phyloP scores from a whole-genome alignment of 371 early-diverging fungal species.

The Blyttiomyces sp. region DNA sequence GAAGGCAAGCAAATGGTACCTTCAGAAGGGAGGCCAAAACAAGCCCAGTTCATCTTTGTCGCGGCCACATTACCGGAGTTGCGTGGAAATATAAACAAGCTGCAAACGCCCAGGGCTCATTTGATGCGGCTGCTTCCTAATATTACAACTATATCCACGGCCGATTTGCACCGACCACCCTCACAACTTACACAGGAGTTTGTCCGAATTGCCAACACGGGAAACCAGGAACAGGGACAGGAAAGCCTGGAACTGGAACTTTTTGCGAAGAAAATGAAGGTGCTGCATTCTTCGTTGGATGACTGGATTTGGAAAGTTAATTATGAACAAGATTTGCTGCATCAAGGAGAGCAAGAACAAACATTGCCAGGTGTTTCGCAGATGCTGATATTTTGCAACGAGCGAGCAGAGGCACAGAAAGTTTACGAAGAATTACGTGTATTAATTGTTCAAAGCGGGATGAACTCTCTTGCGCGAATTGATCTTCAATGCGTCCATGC shows the following conservation, averaged over 20 bases:
- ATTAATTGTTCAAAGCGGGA: neutral
- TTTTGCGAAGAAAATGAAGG: no score
- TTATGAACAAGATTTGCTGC: neutral
- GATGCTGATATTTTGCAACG: neutral
- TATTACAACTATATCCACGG: no score
- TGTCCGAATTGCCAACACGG: neutral
- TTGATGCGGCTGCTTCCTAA: neutral
- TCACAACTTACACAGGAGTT: no score
- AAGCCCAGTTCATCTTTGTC: conserved; percentile 9
- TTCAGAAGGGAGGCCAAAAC: neutral
- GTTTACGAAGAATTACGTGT: neutral
- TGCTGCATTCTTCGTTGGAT: no score
- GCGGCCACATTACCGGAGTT: conserved; percentile 15
- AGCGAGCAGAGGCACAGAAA: neutral
- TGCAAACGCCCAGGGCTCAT: neutral
- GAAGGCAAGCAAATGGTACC: no score
- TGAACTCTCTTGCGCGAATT: neutral
- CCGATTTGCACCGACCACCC: no score
- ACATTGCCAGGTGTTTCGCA: neutral
- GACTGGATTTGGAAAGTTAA: no score
- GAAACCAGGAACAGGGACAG: neutral
- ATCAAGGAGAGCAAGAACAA: neutral
- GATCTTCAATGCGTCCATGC: neutral
- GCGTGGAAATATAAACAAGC: neutral
- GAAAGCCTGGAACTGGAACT: neutral